Base-by-base conservation (phyloP, 352 stramenopile genomes). In the Sclerospora graminicola region DNA sequence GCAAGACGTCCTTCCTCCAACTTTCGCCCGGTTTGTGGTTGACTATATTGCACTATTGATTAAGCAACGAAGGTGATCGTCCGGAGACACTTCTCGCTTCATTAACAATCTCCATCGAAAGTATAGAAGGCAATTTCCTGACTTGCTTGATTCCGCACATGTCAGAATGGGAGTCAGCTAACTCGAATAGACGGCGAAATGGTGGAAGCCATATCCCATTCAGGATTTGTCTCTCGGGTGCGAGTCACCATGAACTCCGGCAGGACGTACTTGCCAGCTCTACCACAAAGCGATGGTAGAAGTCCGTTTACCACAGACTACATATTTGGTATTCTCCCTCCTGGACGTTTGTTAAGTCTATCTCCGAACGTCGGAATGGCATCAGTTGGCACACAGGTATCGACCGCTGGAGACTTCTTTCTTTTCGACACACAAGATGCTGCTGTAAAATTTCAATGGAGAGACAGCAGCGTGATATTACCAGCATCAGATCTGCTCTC, bases 351-450 rank as follows among this genome's bases (percentile, higher is more conserved):
- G 4, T 39, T 64, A 26, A 63, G 41, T 27, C 21, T 74, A 2
- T 75, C 66, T 1, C 72, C 75, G 7, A 60, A 35, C 9, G 38
- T 62, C 0, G 69, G 67, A 1, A 61, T 69, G 28, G 40, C 65
- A 2, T 45, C 36, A 8, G 76, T 72, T 14, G 63, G 63, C 5
- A 85, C 72, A 6, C 53, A 70, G 18, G 56, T 88, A 1, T 62
- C 63, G 0, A 41, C 85, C 13, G 52, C 60, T 4, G 61, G 56
- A 0, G 57, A 78, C 18, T 80, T 69, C 21, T 78, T 82, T 20
- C 56, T 70, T 20, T 82, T 82, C 31, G 73, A 84, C 24, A 77
- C 72, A 0, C 39, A 78, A 24, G 70, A 88, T 20, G 60, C 54
- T 5, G 50, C 57, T 14, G 66, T 80, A 1, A 59, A 59, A 23